Base-by-base conservation (phyloP, 805 yeast genomes). In the Candida boleticola region DNA sequence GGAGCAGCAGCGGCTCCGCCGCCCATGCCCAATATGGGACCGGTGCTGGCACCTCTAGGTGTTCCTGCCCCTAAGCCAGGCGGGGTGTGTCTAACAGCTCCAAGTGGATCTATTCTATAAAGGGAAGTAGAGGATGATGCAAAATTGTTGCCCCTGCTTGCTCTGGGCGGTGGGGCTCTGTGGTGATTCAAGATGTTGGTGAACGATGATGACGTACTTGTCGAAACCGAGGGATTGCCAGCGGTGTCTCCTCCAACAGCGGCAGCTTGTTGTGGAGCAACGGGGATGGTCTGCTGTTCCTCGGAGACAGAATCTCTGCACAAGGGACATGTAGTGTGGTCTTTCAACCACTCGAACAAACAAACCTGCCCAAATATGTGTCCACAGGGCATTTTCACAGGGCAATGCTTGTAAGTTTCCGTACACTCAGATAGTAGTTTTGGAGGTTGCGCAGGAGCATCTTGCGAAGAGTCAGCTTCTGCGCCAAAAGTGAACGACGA, bases 321-420 rank as follows among this genome's bases (percentile, higher is more conserved):
- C 36, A 92, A 63, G 0, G 99, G 99, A 59, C 98, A 90, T 2
- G 88, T 79, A 23, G 79, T 75, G 52, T 85, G 82, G 19, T 77
- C 66, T 46, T 74, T 76, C 39, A 92, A 76, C 99, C 99, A 92
- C 52, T 84, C 87, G 44, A 72, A 77, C 19, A 89, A 68, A 66
- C 99, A 92, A n/a, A 79, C 76, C 47, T 82, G 74, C 5, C 99
- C 98, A 68, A 93, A 92, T 0, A 81, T 57, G 57, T 92, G 99
- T 6, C 80, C 80, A 61, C 99, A 92, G 0, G 96, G 93, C 76
- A 92, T 71, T 44, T 75, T 67, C 1, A 85, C 71, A 0, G 97
- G 85, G 3, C 73, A 60, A 58, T 93, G 97, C 25, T 47, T 41
- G 41, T 47, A 54, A 25, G 50, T 40, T 10, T 57, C 54, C 16